These are phyloP conservation scores for Russula earlei DNA, from an alignment of 768 basidiomycete species.

Conservation along the genomic window DNA sequence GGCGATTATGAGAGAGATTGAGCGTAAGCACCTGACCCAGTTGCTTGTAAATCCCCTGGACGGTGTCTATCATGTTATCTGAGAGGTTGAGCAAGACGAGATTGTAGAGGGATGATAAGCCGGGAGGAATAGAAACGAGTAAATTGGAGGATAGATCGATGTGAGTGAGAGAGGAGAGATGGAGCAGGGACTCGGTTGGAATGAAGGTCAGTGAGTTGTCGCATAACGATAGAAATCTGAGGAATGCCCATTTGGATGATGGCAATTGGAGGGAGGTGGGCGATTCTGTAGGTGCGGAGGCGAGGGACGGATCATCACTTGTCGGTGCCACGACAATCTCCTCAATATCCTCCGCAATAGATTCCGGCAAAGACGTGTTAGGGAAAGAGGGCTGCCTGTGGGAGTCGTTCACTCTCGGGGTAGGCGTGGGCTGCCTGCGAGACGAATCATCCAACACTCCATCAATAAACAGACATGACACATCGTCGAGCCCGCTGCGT, in stretches of 20 bases:
- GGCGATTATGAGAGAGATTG: slow-evolving; percentile 77
- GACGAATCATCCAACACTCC: slow-evolving; percentile 71
- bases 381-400: slow-evolving; percentile 39
- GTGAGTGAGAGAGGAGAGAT: slow-evolving; percentile 66
- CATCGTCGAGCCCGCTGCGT: slow-evolving; percentile 74
- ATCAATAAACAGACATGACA: slow-evolving; percentile 65
- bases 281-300: slow-evolving; percentile 19
- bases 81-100: slow-evolving; percentile 90
- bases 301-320: slow-evolving; percentile 17
- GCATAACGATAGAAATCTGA: slow-evolving; percentile 66
- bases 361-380: slow-evolving; percentile 42
- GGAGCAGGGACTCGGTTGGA: slow-evolving; percentile 53
- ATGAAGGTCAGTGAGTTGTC: slow-evolving; percentile 79
- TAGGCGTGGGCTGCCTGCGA: slow-evolving; percentile 45
- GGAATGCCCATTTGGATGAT: slow-evolving; percentile 60
- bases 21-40: slow-evolving; percentile 70
- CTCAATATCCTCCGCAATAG: slow-evolving; percentile 46
- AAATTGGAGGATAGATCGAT: slow-evolving; percentile 89
- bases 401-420: slow-evolving; percentile 32
- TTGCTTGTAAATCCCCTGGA: slow-evolving; percentile 76
- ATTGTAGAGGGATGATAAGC: slow-evolving; percentile 62
- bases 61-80: slow-evolving; percentile 96
- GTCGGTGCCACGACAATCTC: slow-evolving; percentile 20
- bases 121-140: slow-evolving; percentile 77
- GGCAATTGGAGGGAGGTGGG: slow-evolving; percentile 35